phyloP scores from a whole-genome alignment of 1,139 yeast genomes.

The Magnusiomyces starmeri region DNA sequence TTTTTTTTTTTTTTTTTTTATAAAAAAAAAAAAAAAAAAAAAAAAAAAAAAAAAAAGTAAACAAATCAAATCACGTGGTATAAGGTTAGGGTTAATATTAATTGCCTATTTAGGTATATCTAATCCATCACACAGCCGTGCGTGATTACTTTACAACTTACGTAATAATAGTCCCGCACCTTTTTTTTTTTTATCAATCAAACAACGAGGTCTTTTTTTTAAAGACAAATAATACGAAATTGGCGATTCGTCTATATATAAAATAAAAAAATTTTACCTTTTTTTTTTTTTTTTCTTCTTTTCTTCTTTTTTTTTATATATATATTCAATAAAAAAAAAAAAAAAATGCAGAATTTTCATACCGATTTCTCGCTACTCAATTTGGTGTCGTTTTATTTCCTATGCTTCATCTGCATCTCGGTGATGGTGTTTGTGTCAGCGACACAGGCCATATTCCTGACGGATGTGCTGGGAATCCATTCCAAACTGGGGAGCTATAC shows the following conservation, averaged over 20 bases:
- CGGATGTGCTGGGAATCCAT: constrained; percentile 46
- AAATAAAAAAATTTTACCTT: background rate
- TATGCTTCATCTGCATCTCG: background rate
- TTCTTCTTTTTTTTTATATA: background rate
- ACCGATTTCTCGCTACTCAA: no score
- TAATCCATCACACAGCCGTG: background rate
- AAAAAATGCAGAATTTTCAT: background rate
- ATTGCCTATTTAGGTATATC: background rate
- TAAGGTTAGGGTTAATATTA: background rate
- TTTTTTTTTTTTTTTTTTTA: no score
- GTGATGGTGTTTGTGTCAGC: constrained; percentile 41
- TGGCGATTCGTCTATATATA: no score
- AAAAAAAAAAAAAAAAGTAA: no score
- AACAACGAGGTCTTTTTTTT: background rate
- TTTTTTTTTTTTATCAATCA: background rate
- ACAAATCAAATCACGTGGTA: background rate
- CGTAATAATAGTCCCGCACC: no score
- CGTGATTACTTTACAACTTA: background rate
- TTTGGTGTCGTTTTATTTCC: no score
- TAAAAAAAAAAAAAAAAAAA: no score
- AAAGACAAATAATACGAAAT: background rate
- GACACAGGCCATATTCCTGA: constrained; percentile 60
- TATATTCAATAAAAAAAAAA: background rate
- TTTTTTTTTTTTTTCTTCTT: background rate
- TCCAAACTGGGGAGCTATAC: constrained; percentile 47